Base-by-base conservation (phyloP, 2,329 filamentous ascomycete genomes). In the Clonostachys rosea region DNA sequence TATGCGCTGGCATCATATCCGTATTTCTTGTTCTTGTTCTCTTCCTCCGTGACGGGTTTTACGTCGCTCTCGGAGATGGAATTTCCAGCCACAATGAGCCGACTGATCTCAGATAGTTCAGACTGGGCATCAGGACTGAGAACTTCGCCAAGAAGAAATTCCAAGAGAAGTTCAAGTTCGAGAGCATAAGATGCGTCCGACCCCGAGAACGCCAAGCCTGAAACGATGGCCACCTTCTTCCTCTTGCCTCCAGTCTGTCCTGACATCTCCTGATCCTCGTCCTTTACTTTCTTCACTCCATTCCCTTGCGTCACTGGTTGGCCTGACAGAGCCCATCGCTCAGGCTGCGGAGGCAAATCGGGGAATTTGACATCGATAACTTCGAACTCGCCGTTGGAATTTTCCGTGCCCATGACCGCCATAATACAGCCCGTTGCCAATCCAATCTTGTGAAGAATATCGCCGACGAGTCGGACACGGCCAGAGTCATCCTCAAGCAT, bases 401-500 rank as follows among this genome's bases (percentile, higher is more conserved):
- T 96, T 63, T 99, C 94, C 0, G 91, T 96, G 35, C 94, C 94
- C 71, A 99, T 82, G 4, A 91, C 91, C n/a, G 91, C 91, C 40
- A 97, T 79, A 58, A 99, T 91, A 57, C 89, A 95, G 24, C 94
- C 94, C 0, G 94, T 99, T 3, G 96, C 92, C 8, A 97, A 78
- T 50, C 89, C 74, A 20, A 87, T 76, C 1, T 79, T 76, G 52
- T 78, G 73, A 43, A 99, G 70, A 17, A 82, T 66, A 40, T 80
- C 76, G 4, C 94, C 94, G 1, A 87, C 84, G 8, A 99, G 72
- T 17, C 84, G 80, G 54, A 99, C 75, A 20, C 95, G 85, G 42
- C 94, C 94, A 1, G 91, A 96, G 66, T 97, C 92, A 64, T 99
- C 94, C 66, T 99, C 94, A 37, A 99, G 74, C 84, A 95, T 95